A percentile compares a stretch with the other conserved stretches of the same genome.
Conservation (phyloP, 257 asterid genomes). For the Ballota nigra region DNA sequence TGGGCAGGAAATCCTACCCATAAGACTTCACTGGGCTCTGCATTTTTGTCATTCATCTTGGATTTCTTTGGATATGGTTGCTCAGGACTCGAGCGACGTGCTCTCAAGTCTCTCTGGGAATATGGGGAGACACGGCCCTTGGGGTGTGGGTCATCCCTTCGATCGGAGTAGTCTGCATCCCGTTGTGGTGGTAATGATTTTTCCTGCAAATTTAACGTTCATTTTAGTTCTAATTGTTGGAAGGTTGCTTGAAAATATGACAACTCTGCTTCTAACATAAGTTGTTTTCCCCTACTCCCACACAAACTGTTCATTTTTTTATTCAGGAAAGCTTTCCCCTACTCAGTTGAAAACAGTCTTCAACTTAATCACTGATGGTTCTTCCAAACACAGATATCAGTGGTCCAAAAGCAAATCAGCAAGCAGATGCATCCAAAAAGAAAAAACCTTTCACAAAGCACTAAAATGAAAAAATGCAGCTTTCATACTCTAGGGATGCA, state of each 20-base stretch:
- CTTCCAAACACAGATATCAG: constrained; percentile 6
- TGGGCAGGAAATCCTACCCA: constrained; percentile 96
- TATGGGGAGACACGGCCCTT: constrained; percentile 55
- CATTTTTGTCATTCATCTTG: constrained; percentile 50
- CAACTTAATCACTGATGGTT: background rate
- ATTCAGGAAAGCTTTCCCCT: no score
- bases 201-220: constrained; percentile 58
- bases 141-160: constrained; percentile 50
- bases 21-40: constrained; percentile 86
- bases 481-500: constrained; percentile 4
- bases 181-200: constrained; percentile 54
- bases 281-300: background rate
- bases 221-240: constrained; percentile 30
- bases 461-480: constrained; percentile 6
- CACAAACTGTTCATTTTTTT: background rate
- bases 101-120: constrained; percentile 56
- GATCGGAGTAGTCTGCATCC: constrained; percentile 52
- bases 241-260: constrained; percentile 13
- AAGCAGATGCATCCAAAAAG: background rate
- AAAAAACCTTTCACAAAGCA: background rate
- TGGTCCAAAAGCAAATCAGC: background rate
- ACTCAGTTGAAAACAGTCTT: background rate
- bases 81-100: constrained; percentile 58
- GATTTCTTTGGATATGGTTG: constrained; percentile 48
- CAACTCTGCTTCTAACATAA: constrained; percentile 23